phyloP scores from a whole-genome alignment of 2,329 filamentous ascomycete species.

The Waltergamsia citrina region DNA sequence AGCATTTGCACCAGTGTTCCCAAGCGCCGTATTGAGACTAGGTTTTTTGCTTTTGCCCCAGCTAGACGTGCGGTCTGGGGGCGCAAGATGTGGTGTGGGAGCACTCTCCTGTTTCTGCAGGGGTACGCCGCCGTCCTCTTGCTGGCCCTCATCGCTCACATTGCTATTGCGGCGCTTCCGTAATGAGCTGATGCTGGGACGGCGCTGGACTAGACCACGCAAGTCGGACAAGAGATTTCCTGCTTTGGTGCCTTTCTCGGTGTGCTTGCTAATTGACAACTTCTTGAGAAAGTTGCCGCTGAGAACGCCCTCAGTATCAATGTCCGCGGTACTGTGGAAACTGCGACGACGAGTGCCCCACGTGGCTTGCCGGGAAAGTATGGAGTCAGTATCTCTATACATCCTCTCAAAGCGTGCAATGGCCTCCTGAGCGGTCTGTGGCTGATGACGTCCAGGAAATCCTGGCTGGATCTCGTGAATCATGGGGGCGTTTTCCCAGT shows the following conservation, averaged over 20 bases:
- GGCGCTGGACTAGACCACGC: constrained; percentile 34
- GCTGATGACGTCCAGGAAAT: constrained; percentile 29
- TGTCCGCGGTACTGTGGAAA: constrained; percentile 48
- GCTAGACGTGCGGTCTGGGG: constrained; percentile 39
- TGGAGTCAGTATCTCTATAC: constrained; percentile 45
- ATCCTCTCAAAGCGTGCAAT: constrained; percentile 42
- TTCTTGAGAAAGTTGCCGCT: constrained; percentile 56
- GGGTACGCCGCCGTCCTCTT: constrained; percentile 20
- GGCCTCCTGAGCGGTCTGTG: constrained; percentile 40
- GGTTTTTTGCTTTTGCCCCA: constrained; percentile 43
- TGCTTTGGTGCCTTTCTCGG: constrained; percentile 34
- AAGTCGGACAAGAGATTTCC: constrained; percentile 36
- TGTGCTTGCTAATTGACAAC: constrained; percentile 40
- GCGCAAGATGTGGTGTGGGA: constrained; percentile 29
- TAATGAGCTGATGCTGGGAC: constrained; percentile 31
- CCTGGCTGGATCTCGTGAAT: constrained; percentile 31
- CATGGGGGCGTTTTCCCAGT: constrained; percentile 39
- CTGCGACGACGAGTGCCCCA: constrained; percentile 61
- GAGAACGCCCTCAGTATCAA: constrained; percentile 43
- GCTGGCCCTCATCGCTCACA: constrained; percentile 12
- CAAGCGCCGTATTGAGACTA: constrained; percentile 49
- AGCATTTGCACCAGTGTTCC: constrained; percentile 43
- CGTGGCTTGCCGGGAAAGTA: constrained; percentile 55
- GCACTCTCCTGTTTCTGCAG: constrained; percentile 28
- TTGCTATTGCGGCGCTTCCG: constrained; percentile 36